Evolutionary conservation across 352 stramenopile species (phyloP), one percentile per base, ranked within the genome.

Genomic region (Blastocystis sp.): DNA sequence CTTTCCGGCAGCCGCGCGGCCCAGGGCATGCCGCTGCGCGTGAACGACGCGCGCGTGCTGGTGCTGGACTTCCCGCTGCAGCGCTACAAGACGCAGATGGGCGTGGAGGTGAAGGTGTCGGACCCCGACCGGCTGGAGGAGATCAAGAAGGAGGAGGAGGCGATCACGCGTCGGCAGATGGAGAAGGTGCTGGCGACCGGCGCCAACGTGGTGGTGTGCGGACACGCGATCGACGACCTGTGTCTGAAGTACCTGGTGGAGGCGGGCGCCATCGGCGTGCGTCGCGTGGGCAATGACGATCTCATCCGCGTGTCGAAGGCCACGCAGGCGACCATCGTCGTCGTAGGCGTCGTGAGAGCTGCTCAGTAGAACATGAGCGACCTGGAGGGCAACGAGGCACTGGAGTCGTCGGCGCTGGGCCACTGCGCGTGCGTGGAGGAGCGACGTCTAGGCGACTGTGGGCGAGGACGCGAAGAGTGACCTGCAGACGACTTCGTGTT

Each of bases 211-310:
- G 95, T 99, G 42, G 89, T 99, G 57, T 99, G 95, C n/a, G 98
- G 96, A 72, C 99, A 99, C 90, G 96, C 96, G 85, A 98, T 99
- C 86, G 96, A 99, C 88, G 97, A 99, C 89, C 88, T 98, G 46
- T 98, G 94, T 87, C 93, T 99, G 86, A 99, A 99, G 90, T 99
- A 99, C 90, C 99, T 99, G 91, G 96, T 99, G 29, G 95, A 99
- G 90, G 93, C 94, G 0, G 94, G 93, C 32, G 95, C 92, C 87
- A 97, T 98, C 88, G 96, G 94, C 76, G 94, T 97, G 53, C 93
- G 96, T 86, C 93, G 97, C 29, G 96, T 96, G 57, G 96, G 97
- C 88, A 97, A 97, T 88, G 96, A 98, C 87, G 96, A 99, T 89
- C 86, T 99, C 78, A 94, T 94, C 75, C 94, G 96, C 73, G 96